Evolutionary conservation across 345 rosid genomes (phyloP).

Genomic region (Syzygium jambos): DNA sequence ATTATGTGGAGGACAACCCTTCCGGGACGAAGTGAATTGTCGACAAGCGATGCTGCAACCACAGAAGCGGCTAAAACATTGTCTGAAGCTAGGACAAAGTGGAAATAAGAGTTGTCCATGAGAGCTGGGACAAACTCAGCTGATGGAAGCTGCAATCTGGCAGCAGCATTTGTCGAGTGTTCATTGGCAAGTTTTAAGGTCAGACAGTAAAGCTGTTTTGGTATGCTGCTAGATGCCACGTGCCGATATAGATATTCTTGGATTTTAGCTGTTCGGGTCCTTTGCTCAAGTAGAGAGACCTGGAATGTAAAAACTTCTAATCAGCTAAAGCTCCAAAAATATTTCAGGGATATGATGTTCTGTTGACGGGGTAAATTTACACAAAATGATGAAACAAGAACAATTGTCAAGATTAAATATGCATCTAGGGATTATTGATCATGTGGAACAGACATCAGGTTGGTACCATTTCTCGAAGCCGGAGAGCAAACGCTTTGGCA

Average conservation of each 20-base stretch:
- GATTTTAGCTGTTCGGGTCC: constrained; percentile 88
- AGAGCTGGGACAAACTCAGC: constrained; percentile 81
- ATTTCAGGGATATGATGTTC: not conserved
- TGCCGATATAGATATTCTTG: constrained; percentile 89
- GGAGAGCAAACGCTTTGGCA: constrained; percentile 74
- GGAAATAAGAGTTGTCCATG: constrained; percentile 72
- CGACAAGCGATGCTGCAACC: constrained; percentile 65
- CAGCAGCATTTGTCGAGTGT: constrained; percentile 85
- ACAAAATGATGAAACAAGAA: not conserved
- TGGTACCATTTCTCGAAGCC: constrained; percentile 84
- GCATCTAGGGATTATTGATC: not conserved
- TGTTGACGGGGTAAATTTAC: not conserved
- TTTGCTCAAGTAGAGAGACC: constrained; percentile 73
- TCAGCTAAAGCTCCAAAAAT: not conserved
- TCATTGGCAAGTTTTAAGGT: constrained; percentile 77
- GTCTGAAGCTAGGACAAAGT: constrained; percentile 84
- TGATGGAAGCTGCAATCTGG: constrained; percentile 87
- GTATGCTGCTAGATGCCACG: constrained; percentile 92
- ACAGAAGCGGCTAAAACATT: constrained; percentile 92
- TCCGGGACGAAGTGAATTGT: constrained; percentile 54
- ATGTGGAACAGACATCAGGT: not conserved
- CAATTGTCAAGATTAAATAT: not conserved
- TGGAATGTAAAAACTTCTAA: constrained; percentile 4
- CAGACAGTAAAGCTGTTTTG: constrained; percentile 87
- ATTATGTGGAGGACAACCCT: constrained; percentile 78